Conservation (phyloP, 2,329 filamentous ascomycete genomes). For the Seiridium unicorne region DNA sequence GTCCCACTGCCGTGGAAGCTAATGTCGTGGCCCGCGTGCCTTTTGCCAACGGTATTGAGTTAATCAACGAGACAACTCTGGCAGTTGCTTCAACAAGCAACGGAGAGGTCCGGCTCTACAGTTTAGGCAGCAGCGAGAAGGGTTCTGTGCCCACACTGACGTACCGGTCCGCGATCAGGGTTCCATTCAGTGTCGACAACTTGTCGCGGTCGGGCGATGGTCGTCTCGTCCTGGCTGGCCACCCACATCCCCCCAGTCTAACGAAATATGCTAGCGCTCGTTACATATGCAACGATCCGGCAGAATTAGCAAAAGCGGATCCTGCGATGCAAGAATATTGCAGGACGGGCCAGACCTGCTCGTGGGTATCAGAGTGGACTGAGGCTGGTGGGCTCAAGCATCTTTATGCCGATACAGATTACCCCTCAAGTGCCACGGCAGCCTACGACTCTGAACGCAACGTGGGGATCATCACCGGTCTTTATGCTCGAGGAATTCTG, state of each 20-base stretch:
- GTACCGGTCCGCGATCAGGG: conserved; percentile 12
- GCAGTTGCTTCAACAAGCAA: conserved; percentile 34
- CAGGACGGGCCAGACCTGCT: conserved; percentile 8
- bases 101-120: conserved; percentile 28
- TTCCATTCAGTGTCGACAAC: conserved; percentile 41
- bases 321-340: conserved; percentile 15
- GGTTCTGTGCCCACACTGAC: conserved; percentile 12
- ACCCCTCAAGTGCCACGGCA: conserved; percentile 28
- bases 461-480: conserved; percentile 29
- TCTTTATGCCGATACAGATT: conserved; percentile 29
- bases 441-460: conserved; percentile 21
- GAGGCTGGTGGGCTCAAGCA: conserved; percentile 23
- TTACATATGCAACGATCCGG: conserved; percentile 30
- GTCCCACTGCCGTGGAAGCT: conserved; percentile 14
- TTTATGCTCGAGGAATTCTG: conserved; percentile 31
- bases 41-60: conserved; percentile 40
- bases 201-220: conserved; percentile 27
- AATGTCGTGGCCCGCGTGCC: conserved; percentile 29
- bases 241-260: conserved; percentile 33
- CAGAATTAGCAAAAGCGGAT: conserved; percentile 22
- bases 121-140: conserved; percentile 9
- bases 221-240: conserved; percentile 37
- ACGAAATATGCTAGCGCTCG: conserved; percentile 29
- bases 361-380: conserved; percentile 32
- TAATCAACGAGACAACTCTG: conserved; percentile 35